Percentiles rank a stretch among this genome's conserved stretches.
Evolutionary conservation across 495 filamentous ascomycete species (phyloP).

Genomic region (Cudoniella acicularis): DNA sequence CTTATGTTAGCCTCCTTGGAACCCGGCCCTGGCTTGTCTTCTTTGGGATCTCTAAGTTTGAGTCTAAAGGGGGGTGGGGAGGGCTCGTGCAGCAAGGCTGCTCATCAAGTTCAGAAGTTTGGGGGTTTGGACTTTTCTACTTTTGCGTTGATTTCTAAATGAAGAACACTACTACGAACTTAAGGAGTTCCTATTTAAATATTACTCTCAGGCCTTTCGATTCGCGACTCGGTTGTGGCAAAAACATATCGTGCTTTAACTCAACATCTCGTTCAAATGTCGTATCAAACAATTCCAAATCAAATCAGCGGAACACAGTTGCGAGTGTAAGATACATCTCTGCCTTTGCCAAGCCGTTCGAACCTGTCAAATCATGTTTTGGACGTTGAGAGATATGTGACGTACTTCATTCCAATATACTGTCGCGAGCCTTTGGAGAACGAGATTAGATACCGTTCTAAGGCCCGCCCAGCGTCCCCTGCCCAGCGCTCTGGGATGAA

Average conservation of each 20-base stretch:
- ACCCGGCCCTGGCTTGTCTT: no score
- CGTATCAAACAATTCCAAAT: conserved; percentile 16
- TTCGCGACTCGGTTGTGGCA: neutral
- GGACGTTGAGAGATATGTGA: neutral
- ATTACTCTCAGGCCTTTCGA: neutral
- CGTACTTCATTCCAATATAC: conserved; percentile 46
- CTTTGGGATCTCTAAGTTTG: no score
- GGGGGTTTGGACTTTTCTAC: no score
- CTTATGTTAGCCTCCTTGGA: no score
- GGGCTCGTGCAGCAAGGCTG: no score
- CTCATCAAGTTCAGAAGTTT: no score
- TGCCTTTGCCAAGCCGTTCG: conserved; percentile 31
- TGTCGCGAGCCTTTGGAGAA: conserved; percentile 45
- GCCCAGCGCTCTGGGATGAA: conserved; percentile 51
- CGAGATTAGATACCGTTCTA: conserved; percentile 40
- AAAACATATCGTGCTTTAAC: neutral
- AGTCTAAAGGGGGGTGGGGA: no score
- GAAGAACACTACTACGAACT: no score
- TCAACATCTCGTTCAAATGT: neutral
- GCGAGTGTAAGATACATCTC: conserved; percentile 40
- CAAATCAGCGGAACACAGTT: conserved; percentile 30
- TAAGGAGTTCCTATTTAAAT: no score
- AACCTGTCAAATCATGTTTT: neutral
- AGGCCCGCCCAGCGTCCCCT: conserved; percentile 3
- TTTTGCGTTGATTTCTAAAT: no score